These are phyloP conservation scores for Fraxinus nigra DNA, from an alignment of 305 asterid genomes.

Conservation along the genomic window DNA sequence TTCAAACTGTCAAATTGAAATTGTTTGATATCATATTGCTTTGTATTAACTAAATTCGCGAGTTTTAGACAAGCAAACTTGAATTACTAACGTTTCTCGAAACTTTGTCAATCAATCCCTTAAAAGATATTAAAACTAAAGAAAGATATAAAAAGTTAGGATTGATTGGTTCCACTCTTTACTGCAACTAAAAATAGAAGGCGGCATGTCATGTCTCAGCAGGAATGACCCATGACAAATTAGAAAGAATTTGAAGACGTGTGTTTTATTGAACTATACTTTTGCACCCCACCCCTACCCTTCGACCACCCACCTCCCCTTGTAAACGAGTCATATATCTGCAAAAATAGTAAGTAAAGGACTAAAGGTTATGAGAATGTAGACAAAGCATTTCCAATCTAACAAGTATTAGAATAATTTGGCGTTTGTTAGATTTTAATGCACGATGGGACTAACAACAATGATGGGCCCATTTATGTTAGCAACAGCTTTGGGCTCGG, in stretches of 20 bases:
- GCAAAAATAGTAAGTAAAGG: constrained; percentile 16
- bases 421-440: not conserved
- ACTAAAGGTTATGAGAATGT: constrained; percentile 34
- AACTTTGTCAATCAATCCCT: not conserved
- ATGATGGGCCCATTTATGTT: constrained; percentile 16
- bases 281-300: constrained; percentile 21
- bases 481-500: not conserved
- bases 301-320: constrained; percentile 2
- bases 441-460: constrained; percentile 4
- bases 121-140: not conserved
- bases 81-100: not conserved
- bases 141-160: not conserved
- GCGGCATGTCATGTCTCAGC: constrained; percentile 42
- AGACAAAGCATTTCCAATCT: constrained; percentile 23
- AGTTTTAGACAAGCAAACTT: not conserved
- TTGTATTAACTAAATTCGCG: not conserved
- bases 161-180: constrained; percentile 13
- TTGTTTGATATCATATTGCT: not conserved
- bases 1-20: not conserved
- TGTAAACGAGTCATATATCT: not conserved
- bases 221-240: constrained; percentile 36
- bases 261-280: constrained; percentile 37
- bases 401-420: not conserved
- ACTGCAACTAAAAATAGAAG: constrained; percentile 31
- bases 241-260: constrained; percentile 36